phyloP scores from a whole-genome alignment of 805 yeast genomes.

The Ogataea paradorogensis region DNA sequence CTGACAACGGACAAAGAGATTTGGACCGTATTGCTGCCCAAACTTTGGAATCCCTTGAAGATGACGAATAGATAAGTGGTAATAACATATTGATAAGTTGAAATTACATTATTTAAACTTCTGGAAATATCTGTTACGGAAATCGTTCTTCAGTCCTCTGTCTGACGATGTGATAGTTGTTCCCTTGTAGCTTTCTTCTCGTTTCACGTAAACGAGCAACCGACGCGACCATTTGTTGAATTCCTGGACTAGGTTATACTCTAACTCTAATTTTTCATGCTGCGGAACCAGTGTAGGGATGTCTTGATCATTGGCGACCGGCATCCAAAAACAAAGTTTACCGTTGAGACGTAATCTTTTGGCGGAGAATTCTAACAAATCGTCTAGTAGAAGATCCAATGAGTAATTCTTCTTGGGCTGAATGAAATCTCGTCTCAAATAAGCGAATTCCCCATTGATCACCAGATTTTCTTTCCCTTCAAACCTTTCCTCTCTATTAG shows the following conservation, averaged over 20 bases:
- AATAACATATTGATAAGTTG: slow-evolving; percentile 14
- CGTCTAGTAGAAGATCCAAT: slow-evolving; percentile 72
- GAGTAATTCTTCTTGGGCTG: slow-evolving; percentile 92
- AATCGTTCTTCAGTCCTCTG: slow-evolving; percentile 50
- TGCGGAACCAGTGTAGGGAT: slow-evolving; percentile 64
- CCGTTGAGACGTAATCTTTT: slow-evolving; percentile 70
- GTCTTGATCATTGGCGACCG: slow-evolving; percentile 84
- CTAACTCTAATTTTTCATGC: slow-evolving; percentile 67
- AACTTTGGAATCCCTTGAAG: slow-evolving; percentile 88
- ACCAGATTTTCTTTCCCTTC: slow-evolving; percentile 68
- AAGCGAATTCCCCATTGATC: slow-evolving; percentile 81
- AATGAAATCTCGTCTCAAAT: slow-evolving; percentile 73
- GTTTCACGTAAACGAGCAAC: slow-evolving; percentile 72
- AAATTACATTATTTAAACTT: slow-evolving; percentile 41
- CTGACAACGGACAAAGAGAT: slow-evolving; percentile 99
- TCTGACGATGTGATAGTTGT: slow-evolving; percentile 41
- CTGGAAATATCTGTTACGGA: slow-evolving; percentile 73
- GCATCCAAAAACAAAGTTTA: slow-evolving; percentile 95
- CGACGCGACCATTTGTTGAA: slow-evolving; percentile 94
- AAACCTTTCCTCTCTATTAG: slow-evolving; percentile 56
- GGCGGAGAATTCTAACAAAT: slow-evolving; percentile 70
- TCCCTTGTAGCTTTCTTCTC: slow-evolving; percentile 51
- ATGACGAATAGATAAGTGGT: slow-evolving; percentile 38
- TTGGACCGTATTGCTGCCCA: slow-evolving; percentile 99
- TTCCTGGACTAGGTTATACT: slow-evolving; percentile 77